A percentile compares a stretch with the other conserved stretches of the same genome.
These are phyloP conservation scores for Arctium minus DNA, from an alignment of 129 eudicot genomes.

Conservation along the genomic window DNA sequence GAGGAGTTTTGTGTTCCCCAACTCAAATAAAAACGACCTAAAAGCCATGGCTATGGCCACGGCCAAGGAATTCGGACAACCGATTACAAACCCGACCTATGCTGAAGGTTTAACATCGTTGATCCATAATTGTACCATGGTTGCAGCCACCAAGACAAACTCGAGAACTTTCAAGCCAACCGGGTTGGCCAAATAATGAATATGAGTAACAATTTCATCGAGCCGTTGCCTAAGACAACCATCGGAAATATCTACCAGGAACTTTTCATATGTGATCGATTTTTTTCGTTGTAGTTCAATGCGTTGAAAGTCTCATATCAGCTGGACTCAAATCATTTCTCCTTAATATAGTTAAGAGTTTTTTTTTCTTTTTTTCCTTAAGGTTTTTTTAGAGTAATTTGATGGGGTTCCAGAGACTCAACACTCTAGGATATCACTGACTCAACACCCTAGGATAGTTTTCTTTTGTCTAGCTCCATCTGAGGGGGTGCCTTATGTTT, in stretches of 20 bases:
- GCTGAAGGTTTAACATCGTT: not conserved
- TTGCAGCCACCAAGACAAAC: not conserved
- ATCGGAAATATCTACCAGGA: not conserved
- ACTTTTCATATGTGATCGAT: not conserved
- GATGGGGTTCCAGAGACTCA: no score
- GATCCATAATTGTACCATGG: not conserved
- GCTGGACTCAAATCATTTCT: no score
- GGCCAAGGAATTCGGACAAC: not conserved
- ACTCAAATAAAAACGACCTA: not conserved
- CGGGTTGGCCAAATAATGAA: not conserved
- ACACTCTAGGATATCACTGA: no score
- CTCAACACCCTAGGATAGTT: no score
- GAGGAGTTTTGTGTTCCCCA: not conserved
- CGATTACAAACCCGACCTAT: not conserved
- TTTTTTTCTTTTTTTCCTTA: no score
- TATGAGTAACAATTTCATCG: not conserved
- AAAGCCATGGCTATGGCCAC: not conserved
- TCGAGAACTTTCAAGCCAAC: not conserved
- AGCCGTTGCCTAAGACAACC: not conserved
- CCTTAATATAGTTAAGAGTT: no score
- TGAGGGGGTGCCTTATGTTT: no score
- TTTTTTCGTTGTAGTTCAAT: no score
- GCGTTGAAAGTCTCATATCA: no score
- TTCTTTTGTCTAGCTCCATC: no score
- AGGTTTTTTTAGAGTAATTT: no score